These are phyloP conservation scores for Coemansia sp. DNA, from an alignment of 192 early-diverging fungal species.

Conservation along the genomic window DNA sequence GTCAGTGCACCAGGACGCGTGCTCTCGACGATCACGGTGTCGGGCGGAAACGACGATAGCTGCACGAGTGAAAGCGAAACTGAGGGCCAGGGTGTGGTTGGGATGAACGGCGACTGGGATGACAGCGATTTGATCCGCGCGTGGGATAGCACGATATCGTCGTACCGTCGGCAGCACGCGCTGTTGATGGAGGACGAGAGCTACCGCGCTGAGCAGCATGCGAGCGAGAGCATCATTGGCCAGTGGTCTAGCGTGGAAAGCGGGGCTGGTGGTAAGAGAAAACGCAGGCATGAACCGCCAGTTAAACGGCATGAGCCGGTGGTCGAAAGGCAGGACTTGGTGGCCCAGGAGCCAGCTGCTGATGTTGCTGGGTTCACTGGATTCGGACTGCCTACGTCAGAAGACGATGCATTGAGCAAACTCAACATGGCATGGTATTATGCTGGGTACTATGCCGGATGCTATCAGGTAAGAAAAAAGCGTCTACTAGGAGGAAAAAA, in stretches of 20 bases:
- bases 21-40: conserved; percentile 1
- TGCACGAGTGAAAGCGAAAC: conserved; percentile 5
- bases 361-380: not conserved
- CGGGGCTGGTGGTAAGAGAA: conserved; percentile 13
- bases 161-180: conserved; percentile 53
- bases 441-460: conserved; percentile 71
- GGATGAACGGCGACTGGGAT: conserved; percentile 50
- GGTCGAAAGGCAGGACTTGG: not conserved
- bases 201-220: conserved; percentile 19
- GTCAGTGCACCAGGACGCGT: not conserved
- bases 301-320: not conserved
- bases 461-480: conserved; percentile 59
- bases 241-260: conserved; percentile 11
- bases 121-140: conserved; percentile 60
- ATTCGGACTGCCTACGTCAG: conserved; percentile 19
- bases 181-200: conserved; percentile 19
- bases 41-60: not conserved
- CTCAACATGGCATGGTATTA: conserved; percentile 76
- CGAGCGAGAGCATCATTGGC: conserved; percentile 23
- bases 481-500: not conserved
- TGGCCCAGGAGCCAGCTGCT: not conserved
- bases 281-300: conserved; percentile 10
- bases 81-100: not conserved
- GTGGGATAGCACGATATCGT: conserved; percentile 60
- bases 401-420: conserved; percentile 61